Evolutionary conservation across 495 filamentous ascomycete genomes (phyloP).

Genomic region (Talaromyces liani): DNA sequence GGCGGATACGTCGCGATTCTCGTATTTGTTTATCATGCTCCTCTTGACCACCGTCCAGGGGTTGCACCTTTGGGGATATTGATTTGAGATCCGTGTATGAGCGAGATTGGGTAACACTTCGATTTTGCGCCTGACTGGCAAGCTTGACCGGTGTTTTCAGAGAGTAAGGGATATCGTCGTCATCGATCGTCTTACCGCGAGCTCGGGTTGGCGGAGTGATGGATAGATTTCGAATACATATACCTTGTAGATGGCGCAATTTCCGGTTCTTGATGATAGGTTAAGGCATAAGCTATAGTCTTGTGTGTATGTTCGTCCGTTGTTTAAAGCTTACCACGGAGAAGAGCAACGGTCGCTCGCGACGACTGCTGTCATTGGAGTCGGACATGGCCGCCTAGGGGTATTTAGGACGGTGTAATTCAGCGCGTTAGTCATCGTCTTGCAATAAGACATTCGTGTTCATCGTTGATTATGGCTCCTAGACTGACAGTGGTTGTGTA

Average conservation of each 20-base stretch:
- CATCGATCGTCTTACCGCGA: slow-evolving; percentile 73
- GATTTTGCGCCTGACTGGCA: slow-evolving; percentile 49
- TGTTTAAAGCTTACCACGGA: slow-evolving; percentile 29
- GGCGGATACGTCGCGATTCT: slow-evolving; percentile 34
- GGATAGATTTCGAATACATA: slow-evolving; percentile 80
- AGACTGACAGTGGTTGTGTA: too few species aligned
- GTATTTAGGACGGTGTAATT: background rate
- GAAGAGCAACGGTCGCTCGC: slow-evolving; percentile 43
- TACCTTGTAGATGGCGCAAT: slow-evolving; percentile 78
- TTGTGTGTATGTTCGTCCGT: background rate
- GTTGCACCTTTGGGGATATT: slow-evolving; percentile 7
- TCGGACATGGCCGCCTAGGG: slow-evolving; percentile 7
- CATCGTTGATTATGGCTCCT: background rate
- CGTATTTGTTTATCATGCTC: slow-evolving; percentile 14
- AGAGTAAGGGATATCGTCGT: slow-evolving; percentile 63
- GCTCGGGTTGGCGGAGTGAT: slow-evolving; percentile 45
- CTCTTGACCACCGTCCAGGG: slow-evolving; percentile 18
- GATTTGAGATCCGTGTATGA: slow-evolving; percentile 64
- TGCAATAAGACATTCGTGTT: slow-evolving; percentile 4
- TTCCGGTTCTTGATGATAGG: slow-evolving; percentile 60
- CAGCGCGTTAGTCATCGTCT: background rate
- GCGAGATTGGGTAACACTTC: slow-evolving; percentile 56
- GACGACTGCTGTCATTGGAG: slow-evolving; percentile 16
- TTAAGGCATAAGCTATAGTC: background rate
- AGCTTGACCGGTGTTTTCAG: slow-evolving; percentile 66